phyloP scores from a whole-genome alignment of 345 rosid species.

The Sapria himalayana region DNA sequence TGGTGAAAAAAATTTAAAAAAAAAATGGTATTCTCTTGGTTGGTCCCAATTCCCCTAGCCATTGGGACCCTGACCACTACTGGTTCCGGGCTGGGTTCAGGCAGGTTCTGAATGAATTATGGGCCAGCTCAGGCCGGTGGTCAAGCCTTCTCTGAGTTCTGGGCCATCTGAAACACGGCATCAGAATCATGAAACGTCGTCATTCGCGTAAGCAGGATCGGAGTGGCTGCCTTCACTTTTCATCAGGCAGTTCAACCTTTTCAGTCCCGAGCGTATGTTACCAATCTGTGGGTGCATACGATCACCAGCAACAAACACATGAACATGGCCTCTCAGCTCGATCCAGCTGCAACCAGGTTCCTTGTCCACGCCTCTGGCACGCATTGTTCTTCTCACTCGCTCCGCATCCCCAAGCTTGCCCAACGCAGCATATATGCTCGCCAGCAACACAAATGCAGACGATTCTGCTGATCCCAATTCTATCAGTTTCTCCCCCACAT shows the following conservation, averaged over 20 bases:
- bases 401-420: slow-evolving; percentile 34
- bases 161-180: too few species aligned
- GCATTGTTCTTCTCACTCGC: slow-evolving; percentile 38
- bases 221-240: slow-evolving; percentile 27
- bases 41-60: too few species aligned
- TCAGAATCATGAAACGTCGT: too few species aligned
- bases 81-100: too few species aligned
- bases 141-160: too few species aligned
- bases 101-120: too few species aligned
- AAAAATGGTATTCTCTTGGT: too few species aligned
- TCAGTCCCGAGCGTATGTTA: slow-evolving; percentile 16
- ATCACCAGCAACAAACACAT: slow-evolving; percentile 45
- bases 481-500: slow-evolving; percentile 60
- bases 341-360: slow-evolving; percentile 78
- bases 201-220: slow-evolving; percentile 10
- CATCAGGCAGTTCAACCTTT: slow-evolving; percentile 31
- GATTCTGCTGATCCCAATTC: slow-evolving; percentile 51
- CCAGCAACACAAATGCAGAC: slow-evolving; percentile 36
- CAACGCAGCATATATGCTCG: slow-evolving; percentile 32
- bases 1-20: too few species aligned
- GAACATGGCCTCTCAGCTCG: slow-evolving; percentile 23
- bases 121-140: too few species aligned
- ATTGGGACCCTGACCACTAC: too few species aligned
- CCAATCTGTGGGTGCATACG: slow-evolving; percentile 30
- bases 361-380: slow-evolving; percentile 26